Evolutionary conservation across 768 basidiomycete species (phyloP).

Genomic region (Multifurca ochricompacta): DNA sequence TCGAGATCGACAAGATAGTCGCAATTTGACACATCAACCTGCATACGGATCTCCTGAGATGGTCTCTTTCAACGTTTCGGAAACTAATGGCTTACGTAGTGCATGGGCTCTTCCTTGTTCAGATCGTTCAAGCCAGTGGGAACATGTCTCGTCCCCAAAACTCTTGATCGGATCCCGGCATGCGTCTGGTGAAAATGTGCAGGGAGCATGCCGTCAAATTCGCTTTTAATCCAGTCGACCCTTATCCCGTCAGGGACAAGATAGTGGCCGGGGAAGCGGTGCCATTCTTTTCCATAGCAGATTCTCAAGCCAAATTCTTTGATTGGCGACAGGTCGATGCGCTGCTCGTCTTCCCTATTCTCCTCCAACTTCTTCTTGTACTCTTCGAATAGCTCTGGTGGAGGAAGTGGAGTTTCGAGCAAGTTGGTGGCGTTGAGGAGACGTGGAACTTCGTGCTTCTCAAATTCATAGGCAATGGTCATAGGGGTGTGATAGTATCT

Average conservation of each 20-base stretch:
- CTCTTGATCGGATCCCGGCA: constrained; percentile 39
- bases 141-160: constrained; percentile 53
- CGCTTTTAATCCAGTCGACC: constrained; percentile 87
- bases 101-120: constrained; percentile 69
- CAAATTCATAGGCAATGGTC: constrained; percentile 58
- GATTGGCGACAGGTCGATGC: constrained; percentile 62
- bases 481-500: constrained; percentile 90
- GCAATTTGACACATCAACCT: constrained; percentile 70
- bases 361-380: constrained; percentile 25
- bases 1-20: constrained; percentile 90
- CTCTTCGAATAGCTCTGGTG: constrained; percentile 36
- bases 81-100: constrained; percentile 54
- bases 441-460: constrained; percentile 71
- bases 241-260: constrained; percentile 76
- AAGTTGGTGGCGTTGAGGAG: constrained; percentile 68
- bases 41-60: constrained; percentile 1
- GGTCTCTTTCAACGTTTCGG: background rate
- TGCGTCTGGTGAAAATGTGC: constrained; percentile 57
- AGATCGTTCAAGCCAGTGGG: constrained; percentile 76
- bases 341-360: constrained; percentile 33
- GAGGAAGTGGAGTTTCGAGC: constrained; percentile 39
- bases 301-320: constrained; percentile 62
- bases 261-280: constrained; percentile 88
- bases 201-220: constrained; percentile 84
- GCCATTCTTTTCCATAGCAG: constrained; percentile 94